phyloP scores from a whole-genome alignment of 2,329 filamentous ascomycete genomes.

The Cladosporium halotolerans region DNA sequence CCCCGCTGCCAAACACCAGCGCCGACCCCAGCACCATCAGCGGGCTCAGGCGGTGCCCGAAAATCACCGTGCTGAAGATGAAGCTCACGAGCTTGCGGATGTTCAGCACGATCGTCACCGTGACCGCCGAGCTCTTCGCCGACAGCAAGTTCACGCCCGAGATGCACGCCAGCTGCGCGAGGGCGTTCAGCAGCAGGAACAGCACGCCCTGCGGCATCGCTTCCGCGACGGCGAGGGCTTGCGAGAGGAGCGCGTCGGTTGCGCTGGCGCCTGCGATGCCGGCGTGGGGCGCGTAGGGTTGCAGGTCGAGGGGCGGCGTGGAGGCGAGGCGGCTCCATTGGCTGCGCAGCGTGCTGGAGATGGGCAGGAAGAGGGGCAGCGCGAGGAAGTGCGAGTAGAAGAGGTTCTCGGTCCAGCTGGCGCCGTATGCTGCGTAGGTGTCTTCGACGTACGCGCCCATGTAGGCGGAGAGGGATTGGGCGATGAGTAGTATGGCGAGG shows the following conservation, averaged over 20 bases:
- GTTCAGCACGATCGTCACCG: conserved; percentile 93
- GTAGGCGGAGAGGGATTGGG: conserved; percentile 82
- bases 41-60: conserved; percentile 72
- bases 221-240: conserved; percentile 5
- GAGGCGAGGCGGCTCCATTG: conserved; percentile 59
- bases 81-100: conserved; percentile 90
- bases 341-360: conserved; percentile 57
- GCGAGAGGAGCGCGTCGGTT: conserved; percentile 11
- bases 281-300: background rate
- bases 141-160: conserved; percentile 92
- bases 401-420: conserved; percentile 89
- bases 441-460: conserved; percentile 95
- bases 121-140: conserved; percentile 80
- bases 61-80: conserved; percentile 85
- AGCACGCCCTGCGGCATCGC: conserved; percentile 60
- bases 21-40: conserved; percentile 75
- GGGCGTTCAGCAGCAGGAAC: conserved; percentile 67
- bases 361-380: conserved; percentile 68
- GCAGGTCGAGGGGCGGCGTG: conserved; percentile 55
- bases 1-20: conserved; percentile 87
- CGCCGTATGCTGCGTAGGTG: conserved; percentile 77
- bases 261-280: background rate
- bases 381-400: conserved; percentile 83
- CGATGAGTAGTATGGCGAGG: conserved; percentile 74
- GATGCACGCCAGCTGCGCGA: conserved; percentile 93